These are phyloP conservation scores for Sambucus nigra DNA, from an alignment of 129 eudicot genomes.

Conservation along the genomic window DNA sequence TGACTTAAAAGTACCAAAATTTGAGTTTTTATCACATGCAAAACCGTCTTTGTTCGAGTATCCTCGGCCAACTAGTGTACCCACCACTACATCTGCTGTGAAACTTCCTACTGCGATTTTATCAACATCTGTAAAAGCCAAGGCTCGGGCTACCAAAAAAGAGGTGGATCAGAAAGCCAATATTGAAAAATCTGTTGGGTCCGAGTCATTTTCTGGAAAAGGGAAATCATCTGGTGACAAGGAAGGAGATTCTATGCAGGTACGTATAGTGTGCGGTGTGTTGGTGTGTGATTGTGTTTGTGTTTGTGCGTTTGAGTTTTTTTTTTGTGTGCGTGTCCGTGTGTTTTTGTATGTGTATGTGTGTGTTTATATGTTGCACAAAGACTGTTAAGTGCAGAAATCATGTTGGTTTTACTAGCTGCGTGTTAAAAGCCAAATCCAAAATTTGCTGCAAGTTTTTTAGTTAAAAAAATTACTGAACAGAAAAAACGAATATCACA, in stretches of 20 bases:
- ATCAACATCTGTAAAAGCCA: constrained; percentile 88
- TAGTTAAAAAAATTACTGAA: too few species aligned
- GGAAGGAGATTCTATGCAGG: constrained; percentile 88
- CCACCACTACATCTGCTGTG: constrained; percentile 76
- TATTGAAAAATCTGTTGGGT: constrained; percentile 31
- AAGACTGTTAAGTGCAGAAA: too few species aligned
- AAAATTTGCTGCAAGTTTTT: too few species aligned
- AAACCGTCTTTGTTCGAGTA: constrained; percentile 91
- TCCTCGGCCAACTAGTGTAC: constrained; percentile 84
- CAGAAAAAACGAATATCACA: too few species aligned
- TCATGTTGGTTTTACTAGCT: too few species aligned
- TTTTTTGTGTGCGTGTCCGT: too few species aligned
- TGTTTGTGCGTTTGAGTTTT: too few species aligned
- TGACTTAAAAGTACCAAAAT: constrained; percentile 79
- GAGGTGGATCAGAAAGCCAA: constrained; percentile 73
- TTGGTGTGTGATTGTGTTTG: too few species aligned
- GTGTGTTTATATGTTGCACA: too few species aligned
- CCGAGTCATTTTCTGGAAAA: constrained; percentile 43
- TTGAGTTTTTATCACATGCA: constrained; percentile 84
- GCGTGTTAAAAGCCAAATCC: too few species aligned
- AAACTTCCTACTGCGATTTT: constrained; percentile 90
- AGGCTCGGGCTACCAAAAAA: constrained; percentile 84
- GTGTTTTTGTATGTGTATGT: too few species aligned
- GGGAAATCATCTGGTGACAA: constrained; percentile 57
- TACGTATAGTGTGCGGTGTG: not conserved